Evolutionary conservation across 2,329 filamentous ascomycete genomes (phyloP), one percentile per base, ranked within the genome.

Genomic region (Aspergillus sp.): DNA sequence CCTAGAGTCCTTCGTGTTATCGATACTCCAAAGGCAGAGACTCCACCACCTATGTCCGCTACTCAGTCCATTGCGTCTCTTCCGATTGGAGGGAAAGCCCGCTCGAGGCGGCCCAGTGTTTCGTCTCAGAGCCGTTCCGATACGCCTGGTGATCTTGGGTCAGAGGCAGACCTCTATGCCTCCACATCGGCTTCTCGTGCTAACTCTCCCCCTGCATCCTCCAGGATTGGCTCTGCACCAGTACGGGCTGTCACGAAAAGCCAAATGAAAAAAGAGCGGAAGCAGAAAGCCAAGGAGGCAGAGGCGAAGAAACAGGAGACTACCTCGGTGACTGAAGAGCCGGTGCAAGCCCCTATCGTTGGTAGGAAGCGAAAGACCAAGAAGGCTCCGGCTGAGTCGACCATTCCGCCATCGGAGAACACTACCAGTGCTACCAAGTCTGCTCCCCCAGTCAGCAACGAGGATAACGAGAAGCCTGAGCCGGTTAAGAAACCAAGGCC

Each of bases 361-460:
- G 84, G 84, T 21, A 77, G 86, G 43, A 87, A 87, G 73, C 86
- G 86, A 66, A 88, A 82, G 63, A 77, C 78, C 23, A 81, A 80
- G 70, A 80, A 80, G 61, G 68, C 77, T 4, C 70, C 74, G 6
- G 60, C 57, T 41, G 66, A 69, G 17, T 55, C 60, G 3, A 47
- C 61, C 2, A 55, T 52, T 21, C 41, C 55, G 12, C 33, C 58
- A 3, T 55, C 63, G 6, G 58, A 66, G n/a, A 55, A 35, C 44
- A 15, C 40, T 3, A 8, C 58, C 2, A 65, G 69, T 35, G 41
- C 57, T 9, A 44, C 33, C 7, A 70, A 66, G 41, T 51, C 67
- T 17, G 43, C 57, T 19, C 65, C 63, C 19, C 9, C 62, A 17
- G 49, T 12, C 43, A 43, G 24, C 3, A 52, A 52, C 15, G 61